Evolutionary conservation across 2,329 filamentous ascomycete species (phyloP).

Genomic region (Trichophyton mentagrophytes): DNA sequence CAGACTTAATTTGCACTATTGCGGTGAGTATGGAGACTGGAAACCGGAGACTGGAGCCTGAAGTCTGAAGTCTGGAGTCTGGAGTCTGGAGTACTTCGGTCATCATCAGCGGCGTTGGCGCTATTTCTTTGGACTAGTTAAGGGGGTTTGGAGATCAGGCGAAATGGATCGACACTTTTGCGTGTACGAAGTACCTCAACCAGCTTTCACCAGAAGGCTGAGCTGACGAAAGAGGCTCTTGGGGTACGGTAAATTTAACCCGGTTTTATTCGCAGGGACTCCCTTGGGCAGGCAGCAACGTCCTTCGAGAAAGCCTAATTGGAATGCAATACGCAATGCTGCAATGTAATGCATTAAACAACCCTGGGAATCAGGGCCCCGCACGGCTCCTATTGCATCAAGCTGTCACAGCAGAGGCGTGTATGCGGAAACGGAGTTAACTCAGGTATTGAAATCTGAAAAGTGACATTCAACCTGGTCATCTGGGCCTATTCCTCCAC

Average conservation of each 20-base stretch:
- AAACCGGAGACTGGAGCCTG: background rate
- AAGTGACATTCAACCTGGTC: background rate
- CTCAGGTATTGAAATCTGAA: background rate
- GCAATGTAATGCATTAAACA: background rate
- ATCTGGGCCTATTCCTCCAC: background rate
- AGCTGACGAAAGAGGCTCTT: background rate
- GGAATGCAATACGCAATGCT: background rate
- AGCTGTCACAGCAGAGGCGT: background rate
- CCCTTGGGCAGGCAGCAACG: background rate
- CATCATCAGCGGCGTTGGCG: background rate
- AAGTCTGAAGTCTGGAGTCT: background rate
- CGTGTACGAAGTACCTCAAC: background rate
- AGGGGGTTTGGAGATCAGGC: background rate
- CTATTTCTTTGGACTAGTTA: background rate
- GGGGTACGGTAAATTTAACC: background rate
- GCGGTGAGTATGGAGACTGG: background rate
- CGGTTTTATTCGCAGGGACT: background rate
- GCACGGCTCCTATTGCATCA: background rate
- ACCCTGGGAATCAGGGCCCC: background rate
- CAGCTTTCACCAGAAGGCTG: background rate
- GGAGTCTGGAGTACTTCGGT: background rate
- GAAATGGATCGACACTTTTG: background rate
- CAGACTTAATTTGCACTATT: background rate
- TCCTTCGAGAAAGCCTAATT: background rate
- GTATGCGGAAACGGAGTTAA: background rate